Percentiles rank a stretch among this genome's conserved stretches.
phyloP scores from a whole-genome alignment of 129 eudicot species.

The Chrysanthemum makinoi region DNA sequence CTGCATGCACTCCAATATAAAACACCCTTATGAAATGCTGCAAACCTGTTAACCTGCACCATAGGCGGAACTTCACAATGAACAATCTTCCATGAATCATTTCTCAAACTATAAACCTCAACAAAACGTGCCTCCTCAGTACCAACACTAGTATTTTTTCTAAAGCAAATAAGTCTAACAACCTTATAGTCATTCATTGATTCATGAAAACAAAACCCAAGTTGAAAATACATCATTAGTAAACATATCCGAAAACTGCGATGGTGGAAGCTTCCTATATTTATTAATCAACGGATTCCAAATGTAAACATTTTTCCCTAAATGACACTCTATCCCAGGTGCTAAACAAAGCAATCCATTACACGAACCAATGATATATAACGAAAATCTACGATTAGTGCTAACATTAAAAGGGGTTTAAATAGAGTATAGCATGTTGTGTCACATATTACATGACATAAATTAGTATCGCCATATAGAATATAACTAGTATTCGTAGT shows the following conservation, averaged over 20 bases:
- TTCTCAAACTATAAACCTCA: conserved; percentile 27
- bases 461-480: conserved; percentile 18
- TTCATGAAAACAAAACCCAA: conserved; percentile 29
- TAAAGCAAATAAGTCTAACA: conserved; percentile 15
- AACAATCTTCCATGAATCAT: conserved; percentile 26
- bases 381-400: conserved; percentile 2
- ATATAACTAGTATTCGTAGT: conserved; percentile 5
- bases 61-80: conserved; percentile 14
- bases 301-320: conserved; percentile 17
- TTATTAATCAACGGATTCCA: conserved; percentile 22
- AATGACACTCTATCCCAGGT: conserved; percentile 26
- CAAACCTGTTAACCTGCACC: background rate
- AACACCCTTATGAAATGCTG: conserved; percentile 7
- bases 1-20: conserved; percentile 20
- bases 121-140: conserved; percentile 18
- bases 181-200: conserved; percentile 20
- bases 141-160: background rate
- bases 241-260: conserved; percentile 14
- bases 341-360: conserved; percentile 26
- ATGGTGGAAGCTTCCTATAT: conserved; percentile 21
- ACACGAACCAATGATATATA: conserved; percentile 23
- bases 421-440: background rate
- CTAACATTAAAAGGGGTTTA: conserved; percentile 15
- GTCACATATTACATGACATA: conserved; percentile 20
- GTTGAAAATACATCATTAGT: background rate